These are phyloP conservation scores for Claviceps monticola DNA, from an alignment of 2,329 filamentous ascomycete species.

Conservation along the genomic window DNA sequence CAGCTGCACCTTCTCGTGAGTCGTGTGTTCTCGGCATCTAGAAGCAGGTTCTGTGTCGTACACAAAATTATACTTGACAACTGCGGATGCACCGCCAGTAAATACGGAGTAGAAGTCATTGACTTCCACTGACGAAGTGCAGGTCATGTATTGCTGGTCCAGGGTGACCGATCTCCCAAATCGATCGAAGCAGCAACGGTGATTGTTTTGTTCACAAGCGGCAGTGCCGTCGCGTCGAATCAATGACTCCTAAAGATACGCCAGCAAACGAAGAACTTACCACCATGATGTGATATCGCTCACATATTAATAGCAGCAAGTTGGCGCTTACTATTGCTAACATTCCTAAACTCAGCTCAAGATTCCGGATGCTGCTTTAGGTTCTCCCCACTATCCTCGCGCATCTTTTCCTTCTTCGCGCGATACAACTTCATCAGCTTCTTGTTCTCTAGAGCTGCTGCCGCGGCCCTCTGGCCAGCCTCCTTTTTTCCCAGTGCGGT, in stretches of 20 bases:
- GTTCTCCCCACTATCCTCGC: not conserved
- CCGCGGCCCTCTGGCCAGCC: conserved; percentile 53
- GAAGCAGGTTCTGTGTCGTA: too few species aligned
- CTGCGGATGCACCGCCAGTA: too few species aligned
- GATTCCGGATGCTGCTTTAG: not conserved
- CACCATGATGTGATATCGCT: not conserved
- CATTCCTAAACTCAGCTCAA: not conserved
- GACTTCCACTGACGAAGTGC: too few species aligned
- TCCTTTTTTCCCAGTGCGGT: conserved; percentile 54
- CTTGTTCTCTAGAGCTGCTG: conserved; percentile 49
- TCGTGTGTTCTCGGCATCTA: too few species aligned
- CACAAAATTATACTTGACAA: too few species aligned
- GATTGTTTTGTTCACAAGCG: too few species aligned
- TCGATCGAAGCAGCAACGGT: too few species aligned
- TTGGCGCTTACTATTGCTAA: not conserved
- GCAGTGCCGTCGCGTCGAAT: not conserved
- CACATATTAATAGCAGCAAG: not conserved
- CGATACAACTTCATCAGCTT: conserved; percentile 41
- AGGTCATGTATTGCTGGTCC: too few species aligned
- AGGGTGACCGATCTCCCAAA: too few species aligned
- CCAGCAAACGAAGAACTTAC: not conserved
- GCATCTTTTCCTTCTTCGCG: conserved; percentile 27
- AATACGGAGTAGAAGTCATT: too few species aligned
- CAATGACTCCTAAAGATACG: not conserved
- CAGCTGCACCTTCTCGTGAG: too few species aligned